A percentile compares a stretch with the other conserved stretches of the same genome.
Conservation (phyloP, 2,329 filamentous ascomycete species). For the Erysiphe pulchra region DNA sequence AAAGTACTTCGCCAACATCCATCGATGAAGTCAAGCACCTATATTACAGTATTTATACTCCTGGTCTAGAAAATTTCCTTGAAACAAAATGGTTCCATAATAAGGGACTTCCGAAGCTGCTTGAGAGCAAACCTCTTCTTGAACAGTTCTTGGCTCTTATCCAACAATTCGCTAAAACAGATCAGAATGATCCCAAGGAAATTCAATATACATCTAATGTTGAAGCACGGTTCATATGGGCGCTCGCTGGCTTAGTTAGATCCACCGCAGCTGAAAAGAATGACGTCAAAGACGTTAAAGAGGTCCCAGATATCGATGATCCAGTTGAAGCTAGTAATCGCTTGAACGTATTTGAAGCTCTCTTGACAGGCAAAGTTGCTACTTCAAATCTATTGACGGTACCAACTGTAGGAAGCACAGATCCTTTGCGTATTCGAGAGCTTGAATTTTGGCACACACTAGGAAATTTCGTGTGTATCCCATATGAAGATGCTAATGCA, state of each 20-base stretch:
- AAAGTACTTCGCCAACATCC: constrained; percentile 18
- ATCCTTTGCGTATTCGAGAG: constrained; percentile 32
- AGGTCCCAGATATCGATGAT: constrained; percentile 28
- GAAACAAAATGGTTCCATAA: constrained; percentile 64
- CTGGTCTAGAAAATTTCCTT: constrained; percentile 47
- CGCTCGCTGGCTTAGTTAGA: constrained; percentile 22
- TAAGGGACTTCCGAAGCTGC: constrained; percentile 17
- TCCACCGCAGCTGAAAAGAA: constrained; percentile 10
- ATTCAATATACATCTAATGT: constrained; percentile 27
- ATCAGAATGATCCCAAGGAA: constrained; percentile 23
- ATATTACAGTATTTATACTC: constrained; percentile 52
- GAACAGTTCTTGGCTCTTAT: constrained; percentile 43
- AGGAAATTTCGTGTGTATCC: constrained; percentile 42
- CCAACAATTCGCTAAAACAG: constrained; percentile 22
- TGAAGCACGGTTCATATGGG: constrained; percentile 34
- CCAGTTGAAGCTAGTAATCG: constrained; percentile 39
- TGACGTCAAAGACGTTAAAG: constrained; percentile 12
- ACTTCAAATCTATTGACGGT: constrained; percentile 28
- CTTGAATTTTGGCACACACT: constrained; percentile 65
- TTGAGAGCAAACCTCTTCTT: constrained; percentile 30
- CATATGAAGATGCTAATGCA: constrained; percentile 30
- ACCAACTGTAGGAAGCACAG: constrained; percentile 21
- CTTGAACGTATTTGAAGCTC: constrained; percentile 47
- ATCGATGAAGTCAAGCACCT: constrained; percentile 44
- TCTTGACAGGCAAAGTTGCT: constrained; percentile 49